Conservation (phyloP, 2,329 filamentous ascomycete species). For the Basipetospora chlamydospora region DNA sequence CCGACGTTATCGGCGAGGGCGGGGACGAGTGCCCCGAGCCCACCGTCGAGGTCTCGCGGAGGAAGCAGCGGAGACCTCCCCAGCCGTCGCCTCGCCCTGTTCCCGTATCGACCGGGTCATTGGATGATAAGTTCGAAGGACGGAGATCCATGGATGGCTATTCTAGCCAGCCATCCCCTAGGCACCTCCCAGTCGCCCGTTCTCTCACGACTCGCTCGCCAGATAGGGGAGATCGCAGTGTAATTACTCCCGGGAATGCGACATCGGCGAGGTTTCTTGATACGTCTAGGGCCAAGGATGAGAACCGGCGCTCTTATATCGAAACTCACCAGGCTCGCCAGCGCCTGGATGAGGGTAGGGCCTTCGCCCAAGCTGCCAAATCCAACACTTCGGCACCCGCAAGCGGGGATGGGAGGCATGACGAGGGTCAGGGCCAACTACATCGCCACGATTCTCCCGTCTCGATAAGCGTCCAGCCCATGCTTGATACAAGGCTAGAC, state of each 20-base stretch:
- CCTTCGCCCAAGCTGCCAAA: constrained; percentile 33
- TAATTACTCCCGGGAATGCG: constrained; percentile 18
- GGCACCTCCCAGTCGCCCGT: too few species aligned
- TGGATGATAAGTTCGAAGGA: background rate
- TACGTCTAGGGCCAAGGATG: constrained; percentile 27
- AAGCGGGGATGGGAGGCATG: constrained; percentile 1
- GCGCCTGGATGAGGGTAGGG: constrained; percentile 44
- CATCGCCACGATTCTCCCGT: background rate
- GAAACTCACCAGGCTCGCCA: constrained; percentile 45
- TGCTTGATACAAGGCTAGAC: background rate
- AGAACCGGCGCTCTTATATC: constrained; percentile 42
- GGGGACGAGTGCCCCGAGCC: constrained; percentile 73
- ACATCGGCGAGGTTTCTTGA: constrained; percentile 27
- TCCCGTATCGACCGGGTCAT: background rate
- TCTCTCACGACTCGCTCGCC: background rate
- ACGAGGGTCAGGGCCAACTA: background rate
- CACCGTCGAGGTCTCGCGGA: constrained; percentile 53
- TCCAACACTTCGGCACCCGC: background rate
- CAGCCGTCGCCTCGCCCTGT: constrained; percentile 8
- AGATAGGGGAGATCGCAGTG: constrained; percentile 2
- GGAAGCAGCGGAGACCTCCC: constrained; percentile 24
- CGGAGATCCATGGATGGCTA: background rate
- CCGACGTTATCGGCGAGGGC: constrained; percentile 78
- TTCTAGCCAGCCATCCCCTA: background rate
- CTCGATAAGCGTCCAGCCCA: background rate